These are phyloP conservation scores for Hyphopichia khmerensis DNA, from an alignment of 1,139 yeast genomes.

Conservation along the genomic window DNA sequence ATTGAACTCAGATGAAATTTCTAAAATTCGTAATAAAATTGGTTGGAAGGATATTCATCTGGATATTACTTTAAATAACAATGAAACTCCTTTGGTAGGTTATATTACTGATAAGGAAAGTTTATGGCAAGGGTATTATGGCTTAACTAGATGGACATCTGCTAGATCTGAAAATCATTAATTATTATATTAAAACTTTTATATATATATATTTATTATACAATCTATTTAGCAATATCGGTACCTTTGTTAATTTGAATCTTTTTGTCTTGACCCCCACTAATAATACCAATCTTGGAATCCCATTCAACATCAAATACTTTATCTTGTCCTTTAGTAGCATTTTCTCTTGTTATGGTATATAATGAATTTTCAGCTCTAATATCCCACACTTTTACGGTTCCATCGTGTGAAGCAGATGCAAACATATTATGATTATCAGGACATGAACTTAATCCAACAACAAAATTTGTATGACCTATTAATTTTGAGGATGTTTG, in stretches of 20 bases:
- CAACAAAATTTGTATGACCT: slow-evolving; percentile 93
- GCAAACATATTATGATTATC: slow-evolving; percentile 77
- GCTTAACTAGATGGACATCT: slow-evolving; percentile 52
- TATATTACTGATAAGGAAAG: slow-evolving; percentile 66
- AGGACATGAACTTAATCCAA: slow-evolving; percentile 70
- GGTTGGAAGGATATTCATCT: slow-evolving; percentile 64
- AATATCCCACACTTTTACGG: slow-evolving; percentile 93
- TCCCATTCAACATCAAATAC: slow-evolving; percentile 92
- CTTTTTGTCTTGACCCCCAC: slow-evolving; percentile 94
- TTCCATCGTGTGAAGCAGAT: slow-evolving; percentile 93
- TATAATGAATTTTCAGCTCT: slow-evolving; percentile 84
- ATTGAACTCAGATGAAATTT: slow-evolving; percentile 63
- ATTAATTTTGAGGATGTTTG: slow-evolving; percentile 60
- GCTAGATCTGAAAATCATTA: slow-evolving; percentile 18
- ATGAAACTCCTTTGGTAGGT: slow-evolving; percentile 23
- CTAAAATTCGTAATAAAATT: slow-evolving; percentile 44
- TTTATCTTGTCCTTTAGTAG: slow-evolving; percentile 47
- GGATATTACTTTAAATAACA: slow-evolving; percentile 31
- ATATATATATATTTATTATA: neutral
- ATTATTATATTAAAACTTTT: slow-evolving; percentile 10
- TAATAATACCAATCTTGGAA: slow-evolving; percentile 70
- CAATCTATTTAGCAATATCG: slow-evolving; percentile 29
- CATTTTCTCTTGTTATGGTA: slow-evolving; percentile 71
- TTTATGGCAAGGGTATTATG: slow-evolving; percentile 77
- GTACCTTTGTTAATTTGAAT: slow-evolving; percentile 76